Evolutionary conservation across 805 yeast species (phyloP), one percentile per base, ranked within the genome.

Genomic region (Saturnispora quitensis): DNA sequence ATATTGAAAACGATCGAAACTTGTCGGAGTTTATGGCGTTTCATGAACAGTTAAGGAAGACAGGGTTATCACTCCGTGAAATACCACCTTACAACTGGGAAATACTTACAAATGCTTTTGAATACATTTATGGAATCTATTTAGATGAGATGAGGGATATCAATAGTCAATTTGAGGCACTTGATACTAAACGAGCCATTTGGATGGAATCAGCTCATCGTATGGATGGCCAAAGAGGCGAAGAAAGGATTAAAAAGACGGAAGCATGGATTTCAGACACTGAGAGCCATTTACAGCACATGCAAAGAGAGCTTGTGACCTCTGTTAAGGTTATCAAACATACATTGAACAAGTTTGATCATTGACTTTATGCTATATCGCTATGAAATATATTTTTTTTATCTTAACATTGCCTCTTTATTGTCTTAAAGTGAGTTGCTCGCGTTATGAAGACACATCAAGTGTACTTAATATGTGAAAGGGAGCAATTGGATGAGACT

Each of bases 401-500:
- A 25, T 43, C 18, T 25, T 28, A 8, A 13, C n/a, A 9, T 28
- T 43, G 45, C 45, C 34, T 25, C 17, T 25, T 17, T 43, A 25
- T 24, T 22, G 45, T 17, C 15, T n/a, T 15, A n/a, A n/a, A 33
- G 31, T 43, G 18, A 9, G 33, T 43, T 24, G 34, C 31, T 24
- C 45, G 34, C 34, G 42, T 38, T 33, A 42, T 36, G 47, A 42
- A 36, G 15, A 42, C 43, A n/a, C 40, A 43, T 5, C 36, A 25
- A 20, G 28, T 42, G 42, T 42, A 43, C 20, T 56, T 79, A 45
- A 68, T 72, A 10, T 75, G 80, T 1, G 86, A 81, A 54, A 62
- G 79, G 50, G 74, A 78, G 45, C 75, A 76, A 45, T 72, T 76
- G 7, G 68, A 77, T 48, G 87, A 81, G 52, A 76, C 79, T 8